Conservation (phyloP, 768 basidiomycete genomes). For the Boletus sensibilis region DNA sequence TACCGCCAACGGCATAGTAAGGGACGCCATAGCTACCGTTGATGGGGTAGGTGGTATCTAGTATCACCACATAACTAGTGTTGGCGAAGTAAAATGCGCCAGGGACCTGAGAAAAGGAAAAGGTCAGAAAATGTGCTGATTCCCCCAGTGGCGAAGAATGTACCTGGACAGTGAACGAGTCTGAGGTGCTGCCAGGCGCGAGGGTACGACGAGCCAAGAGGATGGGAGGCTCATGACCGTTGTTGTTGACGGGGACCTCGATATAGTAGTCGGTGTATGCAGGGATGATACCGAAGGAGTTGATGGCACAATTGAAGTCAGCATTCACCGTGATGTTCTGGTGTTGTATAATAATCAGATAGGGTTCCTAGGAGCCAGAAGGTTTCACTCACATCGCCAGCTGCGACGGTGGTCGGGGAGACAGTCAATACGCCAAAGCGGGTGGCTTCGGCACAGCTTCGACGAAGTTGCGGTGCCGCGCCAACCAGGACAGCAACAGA, state of each 20-base stretch:
- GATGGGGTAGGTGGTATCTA: constrained; percentile 25
- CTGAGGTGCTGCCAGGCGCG: background rate
- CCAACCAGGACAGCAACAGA: constrained; percentile 14
- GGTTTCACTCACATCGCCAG: constrained; percentile 24
- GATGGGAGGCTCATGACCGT: constrained; percentile 31
- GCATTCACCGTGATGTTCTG: constrained; percentile 23
- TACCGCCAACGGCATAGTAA: constrained; percentile 25
- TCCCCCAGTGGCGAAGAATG: background rate
- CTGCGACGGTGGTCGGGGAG: constrained; percentile 21
- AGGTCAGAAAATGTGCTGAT: background rate
- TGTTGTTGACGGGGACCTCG: constrained; percentile 34
- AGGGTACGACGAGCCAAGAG: constrained; percentile 26
- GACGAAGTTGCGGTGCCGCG: constrained; percentile 22
- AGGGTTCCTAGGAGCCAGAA: background rate
- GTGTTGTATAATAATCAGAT: constrained; percentile 1
- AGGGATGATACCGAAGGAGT: constrained; percentile 16
- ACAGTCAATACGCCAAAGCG: constrained; percentile 19
- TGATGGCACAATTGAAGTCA: constrained; percentile 29
- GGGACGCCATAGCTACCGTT: constrained; percentile 19
- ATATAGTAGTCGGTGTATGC: constrained; percentile 34
- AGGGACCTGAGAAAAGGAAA: constrained; percentile 19
- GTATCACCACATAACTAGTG: constrained; percentile 22
- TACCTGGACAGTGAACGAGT: constrained; percentile 23
- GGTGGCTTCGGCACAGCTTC: constrained; percentile 22
- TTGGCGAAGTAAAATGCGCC: constrained; percentile 22